Evolutionary conservation across 805 yeast species (phyloP).

Genomic region (Suhomyces pyralidae): DNA sequence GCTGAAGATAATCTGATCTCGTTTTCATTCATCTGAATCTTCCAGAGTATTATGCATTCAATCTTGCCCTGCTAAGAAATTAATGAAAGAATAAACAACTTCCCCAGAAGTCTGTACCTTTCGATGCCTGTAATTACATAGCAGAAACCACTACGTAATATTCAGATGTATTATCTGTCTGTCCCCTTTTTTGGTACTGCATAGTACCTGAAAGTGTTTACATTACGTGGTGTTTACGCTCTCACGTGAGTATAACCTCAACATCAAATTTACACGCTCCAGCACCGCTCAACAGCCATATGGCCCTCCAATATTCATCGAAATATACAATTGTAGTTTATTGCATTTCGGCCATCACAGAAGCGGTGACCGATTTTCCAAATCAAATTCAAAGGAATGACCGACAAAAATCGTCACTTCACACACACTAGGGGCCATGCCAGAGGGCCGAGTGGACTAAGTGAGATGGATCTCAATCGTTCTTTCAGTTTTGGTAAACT

Average conservation of each 20-base stretch:
- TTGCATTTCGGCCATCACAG: background rate
- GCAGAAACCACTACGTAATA: background rate
- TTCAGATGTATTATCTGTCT: background rate
- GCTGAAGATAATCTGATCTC: no score
- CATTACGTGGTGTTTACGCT: background rate
- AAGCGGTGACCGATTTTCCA: background rate
- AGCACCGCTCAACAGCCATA: background rate
- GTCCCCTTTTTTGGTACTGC: background rate
- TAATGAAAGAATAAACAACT: background rate
- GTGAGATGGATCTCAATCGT: background rate
- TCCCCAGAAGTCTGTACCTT: background rate
- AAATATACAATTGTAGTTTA: background rate
- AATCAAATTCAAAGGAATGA: background rate
- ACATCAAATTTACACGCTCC: background rate
- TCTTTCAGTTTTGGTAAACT: constrained; percentile 2
- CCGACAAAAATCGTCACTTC: background rate
- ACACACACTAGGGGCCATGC: constrained; percentile 1
- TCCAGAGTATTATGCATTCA: background rate
- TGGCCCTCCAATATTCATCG: background rate
- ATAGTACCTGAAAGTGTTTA: background rate
- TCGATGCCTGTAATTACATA: no score
- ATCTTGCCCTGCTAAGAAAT: background rate
- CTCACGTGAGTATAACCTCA: background rate
- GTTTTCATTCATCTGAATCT: background rate
- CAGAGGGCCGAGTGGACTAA: background rate